Conservation (phyloP, 73 alveolate species). For the Tetrahymena malaccensis region DNA sequence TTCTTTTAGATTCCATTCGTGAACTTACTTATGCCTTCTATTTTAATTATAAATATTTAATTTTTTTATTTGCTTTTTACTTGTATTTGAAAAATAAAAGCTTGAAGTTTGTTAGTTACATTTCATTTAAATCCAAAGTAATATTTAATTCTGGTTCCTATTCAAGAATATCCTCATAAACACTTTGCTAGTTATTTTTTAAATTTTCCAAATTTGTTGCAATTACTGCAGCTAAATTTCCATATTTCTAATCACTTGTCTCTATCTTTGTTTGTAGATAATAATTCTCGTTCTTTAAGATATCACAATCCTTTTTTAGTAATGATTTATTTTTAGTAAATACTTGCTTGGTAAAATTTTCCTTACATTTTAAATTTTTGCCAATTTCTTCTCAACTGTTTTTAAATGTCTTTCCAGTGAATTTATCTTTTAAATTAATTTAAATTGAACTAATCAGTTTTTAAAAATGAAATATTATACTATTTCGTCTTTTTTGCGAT, state of each 20-base stretch:
- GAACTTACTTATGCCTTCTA: constrained; percentile 29
- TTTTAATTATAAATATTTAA: not conserved
- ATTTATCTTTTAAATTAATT: not conserved
- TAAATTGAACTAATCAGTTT: not conserved
- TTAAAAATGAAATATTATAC: not conserved
- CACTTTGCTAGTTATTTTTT: not conserved
- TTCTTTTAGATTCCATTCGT: constrained; percentile 33
- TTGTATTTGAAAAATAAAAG: too few relatives aligned
- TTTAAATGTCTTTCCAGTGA: not conserved
- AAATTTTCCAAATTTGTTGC: constrained; percentile 26
- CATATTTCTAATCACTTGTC: constrained; percentile 17
- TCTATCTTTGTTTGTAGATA: constrained; percentile 19
- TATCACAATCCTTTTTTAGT: constrained; percentile 1
- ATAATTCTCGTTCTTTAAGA: constrained; percentile 36
- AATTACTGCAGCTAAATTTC: constrained; percentile 13
- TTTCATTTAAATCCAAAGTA: constrained; percentile 23
- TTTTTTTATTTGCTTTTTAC: too few relatives aligned
- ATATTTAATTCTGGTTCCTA: not conserved
- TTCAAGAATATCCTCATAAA: not conserved
- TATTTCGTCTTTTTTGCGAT: constrained; percentile 6
- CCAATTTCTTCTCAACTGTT: constrained; percentile 18
- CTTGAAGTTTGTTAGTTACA: too few relatives aligned
- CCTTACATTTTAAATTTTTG: constrained; percentile 29
- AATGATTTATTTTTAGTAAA: not conserved
- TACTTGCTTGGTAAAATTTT: not conserved